These are phyloP conservation scores for Xylaria sp. DNA, from an alignment of 2,329 filamentous ascomycete species.

Conservation along the genomic window DNA sequence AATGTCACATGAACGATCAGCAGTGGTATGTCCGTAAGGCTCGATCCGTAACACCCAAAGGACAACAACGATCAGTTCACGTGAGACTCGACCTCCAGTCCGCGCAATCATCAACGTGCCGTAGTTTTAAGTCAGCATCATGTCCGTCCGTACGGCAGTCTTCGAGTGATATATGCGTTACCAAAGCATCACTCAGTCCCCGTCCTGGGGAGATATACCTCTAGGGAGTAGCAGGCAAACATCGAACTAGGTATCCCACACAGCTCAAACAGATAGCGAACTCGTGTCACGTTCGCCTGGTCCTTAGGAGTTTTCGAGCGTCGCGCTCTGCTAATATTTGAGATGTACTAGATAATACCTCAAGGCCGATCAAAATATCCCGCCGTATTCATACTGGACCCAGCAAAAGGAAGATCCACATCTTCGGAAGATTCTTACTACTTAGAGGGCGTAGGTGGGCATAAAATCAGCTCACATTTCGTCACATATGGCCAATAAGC, in stretches of 20 bases:
- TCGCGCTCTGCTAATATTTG: not conserved
- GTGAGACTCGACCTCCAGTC: conserved; percentile 15
- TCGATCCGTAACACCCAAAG: conserved; percentile 14
- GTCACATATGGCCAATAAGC: conserved; percentile 30
- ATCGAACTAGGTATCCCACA: conserved; percentile 1
- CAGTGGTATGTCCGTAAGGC: conserved; percentile 23
- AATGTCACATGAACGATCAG: conserved; percentile 31
- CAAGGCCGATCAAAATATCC: conserved; percentile 11
- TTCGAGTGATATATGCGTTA: conserved; percentile 5
- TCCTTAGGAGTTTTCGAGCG: conserved; percentile 1
- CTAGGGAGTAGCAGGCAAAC: not conserved
- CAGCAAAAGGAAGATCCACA: conserved; percentile 15
- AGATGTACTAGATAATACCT: conserved; percentile 7
- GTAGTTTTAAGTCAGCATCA: conserved; percentile 12
- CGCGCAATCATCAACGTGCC: conserved; percentile 10
- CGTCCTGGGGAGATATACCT: not conserved
- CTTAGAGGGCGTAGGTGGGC: conserved; percentile 4
- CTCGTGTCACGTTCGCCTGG: conserved; percentile 2
- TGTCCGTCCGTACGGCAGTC: conserved; percentile 2
- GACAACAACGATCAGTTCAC: conserved; percentile 13
- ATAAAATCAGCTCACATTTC: conserved; percentile 30
- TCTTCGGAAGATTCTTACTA: conserved; percentile 11
- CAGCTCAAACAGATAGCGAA: conserved; percentile 2
- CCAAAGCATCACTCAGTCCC: conserved; percentile 19
- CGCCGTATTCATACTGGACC: conserved; percentile 7